A percentile compares a stretch with the other conserved stretches of the same genome.
Evolutionary conservation across 192 early-diverging fungal species (phyloP).

Genomic region (Chytriomyces hyalinus): DNA sequence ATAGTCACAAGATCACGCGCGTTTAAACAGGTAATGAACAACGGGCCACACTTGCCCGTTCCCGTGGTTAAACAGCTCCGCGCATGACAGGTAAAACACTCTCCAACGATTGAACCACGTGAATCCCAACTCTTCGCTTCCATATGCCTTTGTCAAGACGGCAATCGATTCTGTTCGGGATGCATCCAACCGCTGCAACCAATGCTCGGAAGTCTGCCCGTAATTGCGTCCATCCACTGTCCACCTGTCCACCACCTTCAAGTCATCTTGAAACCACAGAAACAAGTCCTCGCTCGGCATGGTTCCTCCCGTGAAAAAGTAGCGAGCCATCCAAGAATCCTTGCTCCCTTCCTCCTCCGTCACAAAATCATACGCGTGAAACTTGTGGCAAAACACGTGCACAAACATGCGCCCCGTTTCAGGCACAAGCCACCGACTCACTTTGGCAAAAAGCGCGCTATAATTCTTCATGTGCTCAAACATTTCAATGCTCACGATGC

Average conservation of each 20-base stretch:
- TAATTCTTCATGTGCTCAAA: constrained; percentile 75
- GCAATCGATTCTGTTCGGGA: constrained; percentile 48
- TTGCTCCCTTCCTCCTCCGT: constrained; percentile 45
- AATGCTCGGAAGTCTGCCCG: constrained; percentile 57
- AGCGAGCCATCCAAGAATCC: constrained; percentile 56
- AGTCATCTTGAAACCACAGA: constrained; percentile 62
- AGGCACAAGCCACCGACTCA: constrained; percentile 62
- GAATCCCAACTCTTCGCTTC: constrained; percentile 42
- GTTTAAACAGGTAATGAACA: constrained; percentile 64
- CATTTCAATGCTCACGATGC: constrained; percentile 64
- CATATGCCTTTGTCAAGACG: constrained; percentile 55
- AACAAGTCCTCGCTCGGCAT: constrained; percentile 62
- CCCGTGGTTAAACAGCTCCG: constrained; percentile 63
- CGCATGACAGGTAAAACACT: constrained; percentile 63
- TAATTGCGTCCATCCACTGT: constrained; percentile 66
- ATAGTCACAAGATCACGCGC: background rate
- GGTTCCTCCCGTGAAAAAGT: constrained; percentile 73
- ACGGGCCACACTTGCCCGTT: constrained; percentile 66
- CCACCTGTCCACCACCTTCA: constrained; percentile 66
- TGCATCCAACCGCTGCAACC: constrained; percentile 59
- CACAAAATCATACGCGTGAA: constrained; percentile 65
- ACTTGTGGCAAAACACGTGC: constrained; percentile 64
- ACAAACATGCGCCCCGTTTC: constrained; percentile 65
- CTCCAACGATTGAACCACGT: constrained; percentile 70
- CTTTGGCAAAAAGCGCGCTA: constrained; percentile 54